A percentile compares a stretch with the other conserved stretches of the same genome.
Conservation (phyloP, 495 filamentous ascomycete species). For the Hypoxylon fuscum region DNA sequence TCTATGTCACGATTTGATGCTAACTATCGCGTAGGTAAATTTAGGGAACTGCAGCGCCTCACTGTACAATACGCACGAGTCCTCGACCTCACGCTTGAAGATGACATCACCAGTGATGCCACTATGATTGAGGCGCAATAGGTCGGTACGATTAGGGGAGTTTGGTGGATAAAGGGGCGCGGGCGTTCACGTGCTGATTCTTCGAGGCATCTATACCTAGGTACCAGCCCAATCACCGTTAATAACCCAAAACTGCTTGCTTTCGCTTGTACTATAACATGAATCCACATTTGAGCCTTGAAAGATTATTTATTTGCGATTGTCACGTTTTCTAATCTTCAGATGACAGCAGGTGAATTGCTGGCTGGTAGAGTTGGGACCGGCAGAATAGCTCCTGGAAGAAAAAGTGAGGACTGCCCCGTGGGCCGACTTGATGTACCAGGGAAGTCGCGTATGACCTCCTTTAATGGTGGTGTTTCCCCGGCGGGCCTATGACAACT, state of each 20-base stretch:
- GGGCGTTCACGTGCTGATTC: constrained; percentile 12
- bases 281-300: constrained; percentile 3
- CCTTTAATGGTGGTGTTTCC: constrained; percentile 18
- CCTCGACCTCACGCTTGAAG: constrained; percentile 70
- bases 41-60: constrained; percentile 87
- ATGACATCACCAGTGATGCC: constrained; percentile 47
- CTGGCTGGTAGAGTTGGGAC: neutral
- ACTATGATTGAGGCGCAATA: constrained; percentile 40
- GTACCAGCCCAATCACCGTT: constrained; percentile 10
- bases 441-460: constrained; percentile 28
- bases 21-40: constrained; percentile 76
- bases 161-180: constrained; percentile 17
- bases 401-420: neutral
- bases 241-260: constrained; percentile 2
- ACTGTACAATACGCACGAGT: constrained; percentile 89
- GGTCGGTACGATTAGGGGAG: constrained; percentile 7
- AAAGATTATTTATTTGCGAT: neutral
- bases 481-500: constrained; percentile 3
- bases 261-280: constrained; percentile 33
- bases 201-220: constrained; percentile 9
- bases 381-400: neutral
- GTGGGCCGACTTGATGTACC: constrained; percentile 1
- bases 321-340: neutral
- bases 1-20: constrained; percentile 11
- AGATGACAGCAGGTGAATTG: neutral